These are phyloP conservation scores for Gracilariopsis chorda DNA, from an alignment of 23 red algal species.

Conservation along the genomic window DNA sequence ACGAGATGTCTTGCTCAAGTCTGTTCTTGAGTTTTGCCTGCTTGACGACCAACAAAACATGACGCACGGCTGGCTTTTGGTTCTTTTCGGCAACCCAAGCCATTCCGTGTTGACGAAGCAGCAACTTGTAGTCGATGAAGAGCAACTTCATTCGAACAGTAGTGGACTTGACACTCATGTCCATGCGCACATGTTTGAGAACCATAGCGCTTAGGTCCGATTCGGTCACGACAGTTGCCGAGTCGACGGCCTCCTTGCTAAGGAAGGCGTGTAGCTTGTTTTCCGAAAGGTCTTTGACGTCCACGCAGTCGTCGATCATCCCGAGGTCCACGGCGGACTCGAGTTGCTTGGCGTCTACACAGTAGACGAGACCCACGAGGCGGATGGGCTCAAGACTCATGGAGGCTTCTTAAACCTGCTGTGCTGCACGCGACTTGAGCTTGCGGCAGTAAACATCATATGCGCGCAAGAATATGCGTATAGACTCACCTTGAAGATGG, in stretches of 20 bases:
- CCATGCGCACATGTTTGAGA: neutral
- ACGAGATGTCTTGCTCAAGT: neutral
- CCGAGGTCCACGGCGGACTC: neutral
- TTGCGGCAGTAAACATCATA: constrained; percentile 6
- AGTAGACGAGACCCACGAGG: neutral
- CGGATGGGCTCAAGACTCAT: neutral
- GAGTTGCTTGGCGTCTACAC: constrained; percentile 1
- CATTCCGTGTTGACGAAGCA: neutral
- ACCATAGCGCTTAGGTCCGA: constrained; percentile 3
- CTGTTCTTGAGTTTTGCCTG: neutral
- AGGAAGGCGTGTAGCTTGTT: neutral
- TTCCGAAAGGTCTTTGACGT: neutral
- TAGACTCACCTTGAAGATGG: neutral
- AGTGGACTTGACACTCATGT: constrained; percentile 4
- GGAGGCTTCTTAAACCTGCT: neutral
- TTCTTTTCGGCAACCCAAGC: neutral
- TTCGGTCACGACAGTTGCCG: neutral
- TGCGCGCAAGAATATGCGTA: neutral
- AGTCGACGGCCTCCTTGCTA: neutral
- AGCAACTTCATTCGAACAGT: neutral
- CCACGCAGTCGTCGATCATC: neutral
- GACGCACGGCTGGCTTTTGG: neutral
- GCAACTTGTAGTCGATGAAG: neutral
- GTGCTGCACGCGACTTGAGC: neutral
- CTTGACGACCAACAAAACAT: neutral